Conservation (phyloP, 1,284 basidiomycete genomes). For the Moesziomyces globuligerus region DNA sequence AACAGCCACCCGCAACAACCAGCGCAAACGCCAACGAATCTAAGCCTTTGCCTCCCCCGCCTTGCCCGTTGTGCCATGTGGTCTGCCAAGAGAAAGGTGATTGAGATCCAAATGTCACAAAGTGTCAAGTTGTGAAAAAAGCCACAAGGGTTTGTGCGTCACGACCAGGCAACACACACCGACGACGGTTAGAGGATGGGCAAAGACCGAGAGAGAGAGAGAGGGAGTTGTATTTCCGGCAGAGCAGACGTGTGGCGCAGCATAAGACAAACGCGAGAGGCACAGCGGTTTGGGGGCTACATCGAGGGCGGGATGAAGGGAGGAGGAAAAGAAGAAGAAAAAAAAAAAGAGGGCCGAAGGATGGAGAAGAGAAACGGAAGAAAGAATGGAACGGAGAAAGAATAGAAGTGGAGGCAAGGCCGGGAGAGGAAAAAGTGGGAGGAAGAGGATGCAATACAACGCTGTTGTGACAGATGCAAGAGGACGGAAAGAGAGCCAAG, state of each 20-base stretch:
- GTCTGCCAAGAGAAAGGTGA: too few relatives aligned
- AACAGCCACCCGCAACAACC: conserved; percentile 37
- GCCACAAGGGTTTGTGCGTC: too few relatives aligned
- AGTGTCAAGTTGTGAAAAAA: too few relatives aligned
- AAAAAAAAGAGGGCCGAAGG: conserved; percentile 4
- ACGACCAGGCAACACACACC: too few relatives aligned
- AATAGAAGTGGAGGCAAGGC: too few relatives aligned
- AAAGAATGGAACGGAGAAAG: too few relatives aligned
- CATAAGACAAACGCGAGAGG: too few relatives aligned
- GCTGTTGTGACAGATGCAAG: conserved; percentile 1
- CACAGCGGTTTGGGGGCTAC: neutral
- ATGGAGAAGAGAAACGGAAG: conserved; percentile 1
- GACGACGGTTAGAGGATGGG: neutral
- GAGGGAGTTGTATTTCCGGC: neutral
- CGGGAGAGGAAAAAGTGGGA: too few relatives aligned
- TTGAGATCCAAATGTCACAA: too few relatives aligned
- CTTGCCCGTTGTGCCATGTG: too few relatives aligned
- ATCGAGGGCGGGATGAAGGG: neutral
- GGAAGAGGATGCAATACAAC: neutral
- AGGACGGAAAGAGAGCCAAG: conserved; percentile 1
- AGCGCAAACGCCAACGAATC: conserved; percentile 41
- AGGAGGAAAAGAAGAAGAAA: conserved; percentile 1
- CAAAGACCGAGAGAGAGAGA: neutral
- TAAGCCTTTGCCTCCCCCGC: neutral
- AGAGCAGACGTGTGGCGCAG: neutral